Conservation (phyloP, 2,329 filamentous ascomycete genomes). For the Fusarium xylarioides region DNA sequence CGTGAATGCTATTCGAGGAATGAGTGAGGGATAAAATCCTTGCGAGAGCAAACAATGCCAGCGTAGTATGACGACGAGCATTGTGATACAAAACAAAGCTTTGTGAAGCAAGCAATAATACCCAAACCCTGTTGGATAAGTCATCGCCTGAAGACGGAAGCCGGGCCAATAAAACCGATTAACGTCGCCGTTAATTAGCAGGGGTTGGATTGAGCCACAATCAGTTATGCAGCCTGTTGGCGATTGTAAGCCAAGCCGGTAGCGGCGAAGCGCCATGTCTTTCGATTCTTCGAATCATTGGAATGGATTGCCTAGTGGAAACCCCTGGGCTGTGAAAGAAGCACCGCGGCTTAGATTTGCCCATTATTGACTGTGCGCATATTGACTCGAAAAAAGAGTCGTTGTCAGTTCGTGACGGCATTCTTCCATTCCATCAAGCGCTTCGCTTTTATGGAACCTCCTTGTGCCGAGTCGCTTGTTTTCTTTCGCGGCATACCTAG, state of each 20-base stretch:
- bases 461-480: constrained; percentile 14
- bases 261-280: constrained; percentile 33
- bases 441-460: neutral
- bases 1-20: constrained; percentile 20
- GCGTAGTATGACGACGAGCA: constrained; percentile 8
- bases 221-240: constrained; percentile 13
- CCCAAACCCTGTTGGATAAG: neutral
- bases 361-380: neutral
- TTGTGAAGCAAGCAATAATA: constrained; percentile 27
- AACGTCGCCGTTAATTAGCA: constrained; percentile 5
- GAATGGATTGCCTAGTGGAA: constrained; percentile 19
- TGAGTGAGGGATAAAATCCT: constrained; percentile 6
- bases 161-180: constrained; percentile 14
- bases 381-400: neutral
- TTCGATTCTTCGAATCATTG: constrained; percentile 27
- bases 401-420: neutral
- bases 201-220: constrained; percentile 24
- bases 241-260: constrained; percentile 37
- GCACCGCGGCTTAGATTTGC: neutral
- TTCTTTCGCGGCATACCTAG: neutral
- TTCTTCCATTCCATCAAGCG: neutral
- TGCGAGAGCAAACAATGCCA: constrained; percentile 7
- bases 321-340: constrained; percentile 2
- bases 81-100: constrained; percentile 39
- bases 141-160: neutral